A percentile compares a stretch with the other conserved stretches of the same genome.
Evolutionary conservation across 805 yeast species (phyloP).

Genomic region (Limtongia smithiae): DNA sequence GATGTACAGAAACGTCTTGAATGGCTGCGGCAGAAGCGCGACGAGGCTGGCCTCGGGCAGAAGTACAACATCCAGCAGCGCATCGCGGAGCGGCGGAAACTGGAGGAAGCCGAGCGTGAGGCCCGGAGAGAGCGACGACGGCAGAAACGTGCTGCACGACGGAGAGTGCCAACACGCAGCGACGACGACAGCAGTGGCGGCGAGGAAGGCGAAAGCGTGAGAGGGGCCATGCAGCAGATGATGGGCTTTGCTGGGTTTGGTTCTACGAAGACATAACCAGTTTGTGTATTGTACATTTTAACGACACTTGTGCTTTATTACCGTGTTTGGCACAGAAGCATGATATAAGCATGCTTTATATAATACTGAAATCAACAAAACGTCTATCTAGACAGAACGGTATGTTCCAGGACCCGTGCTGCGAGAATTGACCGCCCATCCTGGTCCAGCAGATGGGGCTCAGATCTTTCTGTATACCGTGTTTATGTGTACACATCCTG

Average conservation of each 20-base stretch:
- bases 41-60: slow-evolving; percentile 24
- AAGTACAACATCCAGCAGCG: slow-evolving; percentile 42
- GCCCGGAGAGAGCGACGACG: slow-evolving; percentile 31
- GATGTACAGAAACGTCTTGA: slow-evolving; percentile 46
- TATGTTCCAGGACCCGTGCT: no score
- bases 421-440: no score
- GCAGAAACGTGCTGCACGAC: slow-evolving; percentile 21
- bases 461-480: no score
- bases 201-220: slow-evolving; percentile 23
- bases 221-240: slow-evolving; percentile 35
- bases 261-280: slow-evolving; percentile 42
- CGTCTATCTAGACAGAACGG: no score
- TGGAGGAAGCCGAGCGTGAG: slow-evolving; percentile 41
- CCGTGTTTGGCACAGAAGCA: no score
- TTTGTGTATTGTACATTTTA: no score
- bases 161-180: slow-evolving; percentile 22
- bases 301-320: no score
- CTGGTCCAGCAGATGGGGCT: no score
- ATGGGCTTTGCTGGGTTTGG: slow-evolving; percentile 66
- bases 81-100: slow-evolving; percentile 41
- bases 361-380: no score
- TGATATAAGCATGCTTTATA: no score
- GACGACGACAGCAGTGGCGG: slow-evolving; percentile 1
- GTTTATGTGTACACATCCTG: no score
- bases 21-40: slow-evolving; percentile 38